Evolutionary conservation across 805 yeast genomes (phyloP).

Genomic region (Tetrapisispora iriomotensis): DNA sequence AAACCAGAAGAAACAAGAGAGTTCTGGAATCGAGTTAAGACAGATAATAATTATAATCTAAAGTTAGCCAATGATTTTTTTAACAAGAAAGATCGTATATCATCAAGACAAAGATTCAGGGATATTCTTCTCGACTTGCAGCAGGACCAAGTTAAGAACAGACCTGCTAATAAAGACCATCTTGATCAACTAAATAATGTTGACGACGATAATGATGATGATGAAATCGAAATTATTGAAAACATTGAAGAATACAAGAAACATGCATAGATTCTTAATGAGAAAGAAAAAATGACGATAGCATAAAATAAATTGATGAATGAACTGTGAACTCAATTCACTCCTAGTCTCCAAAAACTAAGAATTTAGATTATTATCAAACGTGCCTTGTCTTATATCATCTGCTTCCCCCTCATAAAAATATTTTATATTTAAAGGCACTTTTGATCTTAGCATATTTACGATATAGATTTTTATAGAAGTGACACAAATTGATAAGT

Average conservation of each 20-base stretch:
- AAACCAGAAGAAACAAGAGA: slow-evolving; percentile 39
- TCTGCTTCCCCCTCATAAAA: too few relatives aligned
- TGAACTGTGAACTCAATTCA: too few relatives aligned
- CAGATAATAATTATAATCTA: slow-evolving; percentile 11
- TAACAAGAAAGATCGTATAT: slow-evolving; percentile 18
- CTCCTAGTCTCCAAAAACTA: too few relatives aligned
- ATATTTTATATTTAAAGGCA: too few relatives aligned
- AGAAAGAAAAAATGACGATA: too few relatives aligned
- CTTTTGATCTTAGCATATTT: too few relatives aligned
- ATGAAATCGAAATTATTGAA: slow-evolving; percentile 3
- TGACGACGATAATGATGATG: not conserved
- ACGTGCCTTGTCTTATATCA: too few relatives aligned
- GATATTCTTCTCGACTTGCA: slow-evolving; percentile 16
- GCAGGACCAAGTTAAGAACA: not conserved
- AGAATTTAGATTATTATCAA: too few relatives aligned
- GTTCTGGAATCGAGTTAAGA: slow-evolving; percentile 35
- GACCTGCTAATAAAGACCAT: not conserved
- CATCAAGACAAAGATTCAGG: slow-evolving; percentile 22
- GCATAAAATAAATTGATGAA: too few relatives aligned
- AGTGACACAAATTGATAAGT: too few relatives aligned
- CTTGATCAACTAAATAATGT: not conserved
- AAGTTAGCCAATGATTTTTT: slow-evolving; percentile 20
- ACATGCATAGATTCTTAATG: too few relatives aligned
- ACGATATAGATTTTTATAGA: too few relatives aligned
- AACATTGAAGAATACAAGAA: not conserved